phyloP scores from a whole-genome alignment of 345 rosid genomes.

The Brassica cretica region DNA sequence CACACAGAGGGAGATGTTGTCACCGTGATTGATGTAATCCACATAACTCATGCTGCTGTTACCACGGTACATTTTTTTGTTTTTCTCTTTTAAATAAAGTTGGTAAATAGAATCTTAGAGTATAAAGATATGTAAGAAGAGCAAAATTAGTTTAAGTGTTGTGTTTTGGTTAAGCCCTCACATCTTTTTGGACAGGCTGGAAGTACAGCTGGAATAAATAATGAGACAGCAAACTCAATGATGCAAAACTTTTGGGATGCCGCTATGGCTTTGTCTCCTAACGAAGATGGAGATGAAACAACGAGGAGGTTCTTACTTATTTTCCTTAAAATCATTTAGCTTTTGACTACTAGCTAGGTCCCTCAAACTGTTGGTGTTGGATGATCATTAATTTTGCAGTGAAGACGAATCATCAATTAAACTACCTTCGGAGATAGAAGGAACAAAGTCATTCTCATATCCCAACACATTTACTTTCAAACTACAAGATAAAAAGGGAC shows the following conservation, averaged over 20 bases:
- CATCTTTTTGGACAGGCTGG: conserved; percentile 54
- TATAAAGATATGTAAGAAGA: neutral
- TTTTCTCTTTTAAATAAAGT: neutral
- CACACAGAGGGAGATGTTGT: conserved; percentile 72
- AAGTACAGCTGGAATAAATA: conserved; percentile 62
- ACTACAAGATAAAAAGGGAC: conserved; percentile 75
- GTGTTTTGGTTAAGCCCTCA: conserved; percentile 3
- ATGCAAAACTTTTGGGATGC: conserved; percentile 99
- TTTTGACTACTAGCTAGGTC: conserved; percentile 1
- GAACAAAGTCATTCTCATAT: conserved; percentile 53
- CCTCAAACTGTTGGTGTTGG: neutral
- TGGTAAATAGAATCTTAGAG: neutral
- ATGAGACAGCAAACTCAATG: conserved; percentile 78
- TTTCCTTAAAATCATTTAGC: conserved; percentile 10
- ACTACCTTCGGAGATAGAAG: conserved; percentile 75
- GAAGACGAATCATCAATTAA: conserved; percentile 76
- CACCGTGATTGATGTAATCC: conserved; percentile 85
- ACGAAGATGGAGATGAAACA: conserved; percentile 80
- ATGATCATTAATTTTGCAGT: conserved; percentile 45
- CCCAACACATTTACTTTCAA: conserved; percentile 72
- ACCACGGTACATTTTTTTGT: conserved; percentile 61
- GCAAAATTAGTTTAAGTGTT: neutral
- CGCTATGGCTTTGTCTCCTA: conserved; percentile 72
- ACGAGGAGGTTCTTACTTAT: conserved; percentile 52
- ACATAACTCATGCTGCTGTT: conserved; percentile 93